Base-by-base conservation (phyloP, 2,329 filamentous ascomycete genomes). In the Pestalotiopsis sp. region DNA sequence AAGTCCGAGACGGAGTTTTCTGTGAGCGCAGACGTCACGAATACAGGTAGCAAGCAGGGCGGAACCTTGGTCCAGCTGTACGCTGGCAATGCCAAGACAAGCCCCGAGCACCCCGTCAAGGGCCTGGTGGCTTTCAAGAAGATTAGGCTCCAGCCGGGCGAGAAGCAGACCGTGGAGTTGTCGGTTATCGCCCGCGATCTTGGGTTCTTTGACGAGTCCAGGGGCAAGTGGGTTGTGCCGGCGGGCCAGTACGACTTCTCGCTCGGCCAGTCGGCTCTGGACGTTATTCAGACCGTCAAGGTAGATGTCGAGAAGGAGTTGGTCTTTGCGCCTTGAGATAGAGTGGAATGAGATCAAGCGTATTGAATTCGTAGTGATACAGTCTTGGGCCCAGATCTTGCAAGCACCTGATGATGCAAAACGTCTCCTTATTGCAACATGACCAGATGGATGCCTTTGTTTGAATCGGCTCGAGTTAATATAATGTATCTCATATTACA, bases 51-150 rank as follows among this genome's bases (percentile, higher is more conserved):
- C 0, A 74, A 84, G 0, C 76, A 80, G 3, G 88, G 88, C 41
- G 81, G 83, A 14, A 80, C 84, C 17, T 87, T 90, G 2, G 86
- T 88, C 2, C 88, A 91, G 70, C 75, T 90, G 3, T 91, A 91
- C 72, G 77, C 75, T 2, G 78, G 78, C 13, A 71, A 66, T 13
- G 31, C 60, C 4, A 63, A 66, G 3, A 23, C 41, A 0, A 69
- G 59, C 14, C 3, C 61, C 2, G 74, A 74, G 1, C 74, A 77
- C 31, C 78, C 78, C 0, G 52, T 75, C 20, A 80, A 80, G 66
- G 49, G 70, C 7, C 76, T 80, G 0, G 74, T 76, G 5, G 78
- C 73, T 1, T 80, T 80, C 36, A 61, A 73, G 6, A 80, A 80
- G 72, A 68, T 77, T 0, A 69, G 61, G 3, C 41, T 79, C 1